Conservation (phyloP, 2,329 filamentous ascomycete genomes). For the Fusarium ramigenum region DNA sequence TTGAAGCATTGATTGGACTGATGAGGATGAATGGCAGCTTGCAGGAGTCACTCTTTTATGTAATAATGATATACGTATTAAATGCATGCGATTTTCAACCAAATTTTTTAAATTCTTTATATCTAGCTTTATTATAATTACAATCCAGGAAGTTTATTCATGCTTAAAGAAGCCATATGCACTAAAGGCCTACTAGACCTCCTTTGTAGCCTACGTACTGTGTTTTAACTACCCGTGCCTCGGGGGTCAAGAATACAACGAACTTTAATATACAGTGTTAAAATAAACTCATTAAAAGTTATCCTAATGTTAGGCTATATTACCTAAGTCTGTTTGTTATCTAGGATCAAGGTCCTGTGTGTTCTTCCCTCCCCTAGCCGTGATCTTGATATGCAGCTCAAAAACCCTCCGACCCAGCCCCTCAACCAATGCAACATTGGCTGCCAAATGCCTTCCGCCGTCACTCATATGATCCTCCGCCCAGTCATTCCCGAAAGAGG, state of each 20-base stretch:
- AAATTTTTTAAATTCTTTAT: neutral
- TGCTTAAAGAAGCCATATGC: neutral
- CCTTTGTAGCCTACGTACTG: neutral
- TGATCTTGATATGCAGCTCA: conserved; percentile 23
- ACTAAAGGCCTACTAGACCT: neutral
- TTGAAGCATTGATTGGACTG: too few relatives aligned
- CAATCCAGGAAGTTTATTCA: neutral
- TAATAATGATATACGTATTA: too few relatives aligned
- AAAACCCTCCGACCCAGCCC: conserved; percentile 30
- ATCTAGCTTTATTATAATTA: neutral
- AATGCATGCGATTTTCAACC: neutral
- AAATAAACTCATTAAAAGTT: too few relatives aligned
- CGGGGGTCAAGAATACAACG: too few relatives aligned
- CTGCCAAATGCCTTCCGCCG: neutral
- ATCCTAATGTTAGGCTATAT: too few relatives aligned
- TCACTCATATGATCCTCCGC: conserved; percentile 6
- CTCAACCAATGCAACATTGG: conserved; percentile 8
- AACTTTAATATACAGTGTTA: too few relatives aligned
- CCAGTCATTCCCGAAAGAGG: neutral
- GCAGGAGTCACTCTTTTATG: neutral
- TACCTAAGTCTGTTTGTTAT: too few relatives aligned
- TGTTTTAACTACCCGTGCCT: neutral
- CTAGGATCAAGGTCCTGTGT: too few relatives aligned
- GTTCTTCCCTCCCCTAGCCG: neutral
- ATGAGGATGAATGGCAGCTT: neutral